Base-by-base conservation (phyloP, 2,329 filamentous ascomycete genomes). In the Clarireedia paspali region DNA sequence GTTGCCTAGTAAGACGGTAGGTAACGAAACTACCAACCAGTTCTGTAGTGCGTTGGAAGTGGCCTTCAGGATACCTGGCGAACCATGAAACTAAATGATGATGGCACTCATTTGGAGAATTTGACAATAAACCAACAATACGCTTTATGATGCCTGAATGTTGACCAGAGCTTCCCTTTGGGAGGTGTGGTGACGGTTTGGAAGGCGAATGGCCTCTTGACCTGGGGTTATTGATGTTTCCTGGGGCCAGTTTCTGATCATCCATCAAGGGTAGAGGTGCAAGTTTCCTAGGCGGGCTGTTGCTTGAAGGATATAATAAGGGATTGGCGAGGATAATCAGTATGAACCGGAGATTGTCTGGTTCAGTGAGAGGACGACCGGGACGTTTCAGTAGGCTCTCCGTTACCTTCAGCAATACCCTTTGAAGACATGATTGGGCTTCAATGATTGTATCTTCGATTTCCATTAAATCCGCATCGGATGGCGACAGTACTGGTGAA, bases 81-180 rank as follows among this genome's bases (percentile, higher is more conserved):
- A 95, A 84, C 90, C 90, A 96, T 6, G 80, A 79, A 9, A 91
- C 82, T 26, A 95, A 72, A 63, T 87, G 82, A 53, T 86, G 84
- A 64, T 95, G 91, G 62, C 88, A 91, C 57, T 86, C 80, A 57
- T 82, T 81, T 0, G 89, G 79, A 12, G 88, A 76, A 68, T 95
- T 89, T 1, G 89, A 87, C 24, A 95, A 68, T 9, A 96, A 73
- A 0, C 91, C 91, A 26, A 95, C 70, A 40, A 95, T 84, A 39
- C 91, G 82, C 70, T 96, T 96, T 64, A 95, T 82, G 53, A 96
- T 87, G 4, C 87, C 87, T 2, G 88, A 91, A 70, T 95, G 88
- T 57, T 88, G 82, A 1, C 85, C 85, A 10, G 76, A 67, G 6
- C 73, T 65, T 24, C 66, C 63, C 55, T 60, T 64, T 12, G 36